These are phyloP conservation scores for Agaricus blazei DNA, from an alignment of 768 basidiomycete species.

Conservation along the genomic window DNA sequence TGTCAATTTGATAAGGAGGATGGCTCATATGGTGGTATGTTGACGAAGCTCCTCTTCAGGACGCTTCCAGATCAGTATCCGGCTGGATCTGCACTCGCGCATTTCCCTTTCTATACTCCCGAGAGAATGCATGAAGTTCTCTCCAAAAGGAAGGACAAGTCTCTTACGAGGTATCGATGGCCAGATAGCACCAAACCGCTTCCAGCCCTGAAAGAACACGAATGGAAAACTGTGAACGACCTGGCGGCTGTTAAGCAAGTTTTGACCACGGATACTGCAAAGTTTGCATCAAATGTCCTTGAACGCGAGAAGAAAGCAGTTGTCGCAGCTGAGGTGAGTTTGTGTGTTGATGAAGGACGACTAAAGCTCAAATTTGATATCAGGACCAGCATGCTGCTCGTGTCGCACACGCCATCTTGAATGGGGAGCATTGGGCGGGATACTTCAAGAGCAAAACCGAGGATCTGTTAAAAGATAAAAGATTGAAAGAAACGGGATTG, in stretches of 20 bases:
- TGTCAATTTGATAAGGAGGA: constrained; percentile 58
- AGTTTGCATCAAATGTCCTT: constrained; percentile 29
- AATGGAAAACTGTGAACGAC: constrained; percentile 23
- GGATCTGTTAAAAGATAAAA: constrained; percentile 30
- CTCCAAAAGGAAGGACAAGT: constrained; percentile 19
- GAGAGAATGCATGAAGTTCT: constrained; percentile 37
- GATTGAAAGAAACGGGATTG: constrained; percentile 24
- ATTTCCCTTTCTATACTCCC: constrained; percentile 80
- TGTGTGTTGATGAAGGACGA: neutral
- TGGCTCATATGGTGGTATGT: constrained; percentile 72
- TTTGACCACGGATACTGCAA: constrained; percentile 17
- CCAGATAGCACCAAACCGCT: constrained; percentile 8
- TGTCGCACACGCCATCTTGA: constrained; percentile 7
- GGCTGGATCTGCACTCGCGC: constrained; percentile 59
- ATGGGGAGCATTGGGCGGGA: constrained; percentile 9
- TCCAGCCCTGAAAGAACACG: constrained; percentile 5
- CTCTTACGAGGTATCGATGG: constrained; percentile 52
- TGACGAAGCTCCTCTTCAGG: constrained; percentile 68
- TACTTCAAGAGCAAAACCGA: constrained; percentile 29
- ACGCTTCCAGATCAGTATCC: constrained; percentile 69
- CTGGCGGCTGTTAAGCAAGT: constrained; percentile 30
- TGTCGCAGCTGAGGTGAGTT: constrained; percentile 9
- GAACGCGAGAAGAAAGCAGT: constrained; percentile 26
- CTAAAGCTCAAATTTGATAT: too few species aligned
- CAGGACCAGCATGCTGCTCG: neutral